Evolutionary conservation across 306 rosid species (phyloP).

Genomic region (Casuarina cunninghamiana): DNA sequence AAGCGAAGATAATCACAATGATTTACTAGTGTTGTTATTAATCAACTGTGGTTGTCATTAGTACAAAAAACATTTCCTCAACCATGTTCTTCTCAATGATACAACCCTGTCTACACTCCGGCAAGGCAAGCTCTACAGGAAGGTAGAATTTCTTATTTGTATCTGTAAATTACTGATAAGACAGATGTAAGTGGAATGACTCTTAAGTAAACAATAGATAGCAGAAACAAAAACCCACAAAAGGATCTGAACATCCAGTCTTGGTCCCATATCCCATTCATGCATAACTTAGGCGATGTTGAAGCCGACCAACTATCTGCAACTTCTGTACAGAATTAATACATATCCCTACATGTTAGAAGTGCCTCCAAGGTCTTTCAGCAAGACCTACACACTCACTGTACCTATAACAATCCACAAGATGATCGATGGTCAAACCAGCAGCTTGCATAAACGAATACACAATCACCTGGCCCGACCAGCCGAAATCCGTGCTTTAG

Average conservation of each 20-base stretch:
- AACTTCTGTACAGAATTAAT: neutral
- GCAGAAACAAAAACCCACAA: neutral
- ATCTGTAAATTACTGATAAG: too few species aligned
- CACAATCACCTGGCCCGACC: slow-evolving; percentile 91
- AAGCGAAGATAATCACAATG: too few species aligned
- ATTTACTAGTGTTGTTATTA: too few species aligned
- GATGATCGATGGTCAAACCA: slow-evolving; percentile 88
- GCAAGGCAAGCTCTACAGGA: too few species aligned
- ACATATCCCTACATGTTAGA: slow-evolving; percentile 25
- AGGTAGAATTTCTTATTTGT: too few species aligned
- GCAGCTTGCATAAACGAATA: slow-evolving; percentile 98
- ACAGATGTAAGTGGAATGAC: neutral
- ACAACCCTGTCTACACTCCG: too few species aligned
- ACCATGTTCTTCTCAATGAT: too few species aligned
- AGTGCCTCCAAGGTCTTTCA: slow-evolving; percentile 99
- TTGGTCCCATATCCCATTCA: neutral
- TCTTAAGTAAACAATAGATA: neutral
- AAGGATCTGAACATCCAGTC: neutral
- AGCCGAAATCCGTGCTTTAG: slow-evolving; percentile 73
- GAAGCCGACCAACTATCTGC: slow-evolving; percentile 8
- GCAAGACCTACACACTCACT: slow-evolving; percentile 85
- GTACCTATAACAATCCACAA: slow-evolving; percentile 82
- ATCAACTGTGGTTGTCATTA: too few species aligned
- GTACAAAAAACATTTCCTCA: too few species aligned
- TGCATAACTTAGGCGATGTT: neutral